Evolutionary conservation across 768 basidiomycete species (phyloP).

Genomic region (Auricularia auricula-judae): DNA sequence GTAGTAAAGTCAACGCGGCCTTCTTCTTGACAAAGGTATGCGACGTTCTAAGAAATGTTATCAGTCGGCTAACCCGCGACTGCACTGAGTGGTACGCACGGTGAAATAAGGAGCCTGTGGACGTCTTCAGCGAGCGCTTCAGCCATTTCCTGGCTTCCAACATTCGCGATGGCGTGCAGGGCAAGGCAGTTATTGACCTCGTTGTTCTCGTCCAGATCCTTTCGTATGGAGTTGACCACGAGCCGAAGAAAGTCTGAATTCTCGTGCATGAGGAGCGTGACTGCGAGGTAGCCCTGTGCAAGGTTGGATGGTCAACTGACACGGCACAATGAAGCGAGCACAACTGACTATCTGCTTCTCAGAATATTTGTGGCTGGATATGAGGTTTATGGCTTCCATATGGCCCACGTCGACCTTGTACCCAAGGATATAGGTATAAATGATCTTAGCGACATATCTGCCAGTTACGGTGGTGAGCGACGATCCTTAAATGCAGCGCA

Average conservation of each 20-base stretch:
- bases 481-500: conserved; percentile 1
- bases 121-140: conserved; percentile 91
- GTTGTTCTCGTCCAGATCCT: conserved; percentile 89
- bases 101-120: conserved; percentile 87
- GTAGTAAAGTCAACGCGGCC: conserved; percentile 84
- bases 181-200: conserved; percentile 96
- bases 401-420: conserved; percentile 99
- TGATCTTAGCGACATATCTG: conserved; percentile 96
- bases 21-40: conserved; percentile 97
- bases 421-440: conserved; percentile 97
- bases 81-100: conserved; percentile 37
- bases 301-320: conserved; percentile 3
- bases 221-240: conserved; percentile 96
- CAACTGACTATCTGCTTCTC: conserved; percentile 89
- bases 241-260: conserved; percentile 94
- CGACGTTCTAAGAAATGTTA: conserved; percentile 55
- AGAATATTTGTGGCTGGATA: conserved; percentile 89
- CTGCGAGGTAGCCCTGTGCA: conserved; percentile 86
- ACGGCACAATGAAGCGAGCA: not conserved
- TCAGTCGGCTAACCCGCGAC: not conserved
- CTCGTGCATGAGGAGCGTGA: conserved; percentile 96
- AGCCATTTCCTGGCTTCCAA: conserved; percentile 97
- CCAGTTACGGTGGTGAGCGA: conserved; percentile 5
- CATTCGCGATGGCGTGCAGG: conserved; percentile 94
- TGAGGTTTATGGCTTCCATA: conserved; percentile 98